Evolutionary conservation across 805 yeast genomes (phyloP), one percentile per base, ranked within the genome.

Genomic region (Candida easanensis): DNA sequence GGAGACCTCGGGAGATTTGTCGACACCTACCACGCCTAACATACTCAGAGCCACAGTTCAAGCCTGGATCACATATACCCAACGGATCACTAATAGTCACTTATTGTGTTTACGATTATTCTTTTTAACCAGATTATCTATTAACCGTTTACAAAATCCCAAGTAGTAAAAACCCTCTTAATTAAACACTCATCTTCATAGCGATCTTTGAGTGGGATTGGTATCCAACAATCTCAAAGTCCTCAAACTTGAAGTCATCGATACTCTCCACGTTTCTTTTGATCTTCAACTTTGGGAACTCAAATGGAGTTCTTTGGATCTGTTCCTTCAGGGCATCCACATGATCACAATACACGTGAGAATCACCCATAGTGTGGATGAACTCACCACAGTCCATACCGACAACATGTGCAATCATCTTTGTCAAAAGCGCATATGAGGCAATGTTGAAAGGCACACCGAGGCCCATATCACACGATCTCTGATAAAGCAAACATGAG

Each of bases 381-480:
- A 93, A 88, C 55, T 90, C 97, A 33, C 98, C 98, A 48, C 96
- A 84, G 53, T 89, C 95, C 87, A 90, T 82, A 52, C 79, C 96
- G 34, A 89, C 89, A n/a, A 93, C 84, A 49, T 87, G 88, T 2
- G 99, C 99, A 50, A 93, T 84, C 97, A 93, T 91, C 55, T 78
- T 83, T 2, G 97, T 90, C 48, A 93, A 72, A 42, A 93, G 70
- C 0, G 99, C 96, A 61, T 93, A 93, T 0, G 97, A 88, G 0
- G 99, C 99, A 58, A 93, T 93, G 62, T 93, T 93, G 66, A 93
- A 93, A 1, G 99, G 99, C 18, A 93, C 98, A 13, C 99, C 99
- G n/a, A 93, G 76, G 0, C 99, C 99, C 97, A 93, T 90, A 61
- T 93, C 99, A 65, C 98, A 91, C n/a, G 96, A 86, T 57, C 99